phyloP scores from a whole-genome alignment of 192 early-diverging fungal genomes.

The Entomortierella lignicola region DNA sequence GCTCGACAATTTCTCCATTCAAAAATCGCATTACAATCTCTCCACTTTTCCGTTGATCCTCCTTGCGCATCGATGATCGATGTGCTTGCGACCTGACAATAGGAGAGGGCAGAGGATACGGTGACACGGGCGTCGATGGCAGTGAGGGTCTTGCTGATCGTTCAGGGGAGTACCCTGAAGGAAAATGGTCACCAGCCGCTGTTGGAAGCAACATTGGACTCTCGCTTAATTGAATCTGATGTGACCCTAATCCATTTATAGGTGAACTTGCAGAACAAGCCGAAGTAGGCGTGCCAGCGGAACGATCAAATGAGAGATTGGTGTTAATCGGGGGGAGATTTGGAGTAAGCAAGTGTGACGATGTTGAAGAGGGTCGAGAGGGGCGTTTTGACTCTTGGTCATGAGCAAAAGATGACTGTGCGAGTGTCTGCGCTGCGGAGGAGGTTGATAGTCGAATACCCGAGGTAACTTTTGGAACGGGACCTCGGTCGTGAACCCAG shows the following conservation, averaged over 20 bases:
- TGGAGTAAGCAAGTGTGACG: neutral
- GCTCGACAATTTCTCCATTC: slow-evolving; percentile 44
- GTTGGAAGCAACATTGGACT: neutral
- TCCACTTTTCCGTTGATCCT: slow-evolving; percentile 38
- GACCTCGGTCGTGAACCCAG: slow-evolving; percentile 52
- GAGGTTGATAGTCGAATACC: slow-evolving; percentile 21
- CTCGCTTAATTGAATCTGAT: neutral
- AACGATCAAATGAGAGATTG: slow-evolving; percentile 10
- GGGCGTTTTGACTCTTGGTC: slow-evolving; percentile 2
- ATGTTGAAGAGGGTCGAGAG: slow-evolving; percentile 3
- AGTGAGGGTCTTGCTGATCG: slow-evolving; percentile 1
- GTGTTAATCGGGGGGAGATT: slow-evolving; percentile 45
- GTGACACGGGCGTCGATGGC: slow-evolving; percentile 39
- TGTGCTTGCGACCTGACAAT: slow-evolving; percentile 16
- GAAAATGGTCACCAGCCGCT: neutral
- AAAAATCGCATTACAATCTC: slow-evolving; percentile 48
- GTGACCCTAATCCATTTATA: neutral
- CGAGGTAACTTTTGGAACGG: slow-evolving; percentile 22
- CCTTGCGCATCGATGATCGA: slow-evolving; percentile 17
- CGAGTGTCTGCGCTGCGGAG: slow-evolving; percentile 3
- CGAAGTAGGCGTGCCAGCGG: neutral
- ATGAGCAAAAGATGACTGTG: slow-evolving; percentile 1
- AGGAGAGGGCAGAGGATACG: slow-evolving; percentile 37
- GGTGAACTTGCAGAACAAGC: slow-evolving; percentile 2
- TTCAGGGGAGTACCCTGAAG: slow-evolving; percentile 25